Evolutionary conservation across 2,329 filamentous ascomycete species (phyloP).

Genomic region (Chrysoporthe puriensis): DNA sequence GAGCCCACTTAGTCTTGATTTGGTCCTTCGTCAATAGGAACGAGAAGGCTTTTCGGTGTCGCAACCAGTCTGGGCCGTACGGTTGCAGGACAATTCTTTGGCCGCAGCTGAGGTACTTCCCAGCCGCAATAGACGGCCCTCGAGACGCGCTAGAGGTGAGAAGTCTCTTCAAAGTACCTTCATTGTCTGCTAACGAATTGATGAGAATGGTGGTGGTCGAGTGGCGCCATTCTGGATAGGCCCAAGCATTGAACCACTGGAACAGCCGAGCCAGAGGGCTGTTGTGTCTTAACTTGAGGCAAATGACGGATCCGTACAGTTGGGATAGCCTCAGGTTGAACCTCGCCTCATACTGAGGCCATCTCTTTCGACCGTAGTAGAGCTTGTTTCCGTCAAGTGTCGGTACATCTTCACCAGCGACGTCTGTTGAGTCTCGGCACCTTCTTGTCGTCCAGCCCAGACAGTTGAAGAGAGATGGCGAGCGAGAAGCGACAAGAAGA

Average conservation of each 20-base stretch:
- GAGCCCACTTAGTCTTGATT: constrained; percentile 14
- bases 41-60: constrained; percentile 20
- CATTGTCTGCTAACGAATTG: constrained; percentile 21
- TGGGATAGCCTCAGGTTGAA: constrained; percentile 26
- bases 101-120: constrained; percentile 26
- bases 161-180: constrained; percentile 11
- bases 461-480: neutral
- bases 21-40: constrained; percentile 19
- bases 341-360: constrained; percentile 24
- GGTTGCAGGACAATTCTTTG: constrained; percentile 24
- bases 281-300: constrained; percentile 7
- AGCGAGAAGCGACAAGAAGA: constrained; percentile 3
- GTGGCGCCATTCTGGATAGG: neutral
- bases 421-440: neutral
- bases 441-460: neutral
- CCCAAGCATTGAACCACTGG: constrained; percentile 6
- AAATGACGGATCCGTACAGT: constrained; percentile 18
- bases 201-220: constrained; percentile 21
- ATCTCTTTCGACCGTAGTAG: constrained; percentile 18
- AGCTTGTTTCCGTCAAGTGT: constrained; percentile 16
- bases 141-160: constrained; percentile 22
- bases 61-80: constrained; percentile 21
- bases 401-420: neutral
- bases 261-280: neutral
- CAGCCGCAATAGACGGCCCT: constrained; percentile 20